Percentiles rank a stretch among this genome's conserved stretches.
phyloP scores from a whole-genome alignment of 2,329 filamentous ascomycete species.

The Cytospora mali region DNA sequence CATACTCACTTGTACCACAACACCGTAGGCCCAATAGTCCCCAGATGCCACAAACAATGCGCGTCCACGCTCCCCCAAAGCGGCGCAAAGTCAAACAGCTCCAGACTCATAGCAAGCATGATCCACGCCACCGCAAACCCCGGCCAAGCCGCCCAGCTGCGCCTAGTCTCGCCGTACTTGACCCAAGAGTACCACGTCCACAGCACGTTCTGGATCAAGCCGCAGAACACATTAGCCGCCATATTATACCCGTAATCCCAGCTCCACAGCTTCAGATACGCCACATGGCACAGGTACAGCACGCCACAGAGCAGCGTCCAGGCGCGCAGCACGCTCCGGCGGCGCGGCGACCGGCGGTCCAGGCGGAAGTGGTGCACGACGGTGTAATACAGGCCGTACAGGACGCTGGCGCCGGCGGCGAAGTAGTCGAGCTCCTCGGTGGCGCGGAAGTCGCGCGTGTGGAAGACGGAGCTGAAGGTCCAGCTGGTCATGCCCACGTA shows the following conservation, averaged over 20 bases:
- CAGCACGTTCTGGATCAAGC: conserved; percentile 76
- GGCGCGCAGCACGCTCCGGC: conserved; percentile 59
- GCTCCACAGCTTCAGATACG: conserved; percentile 79
- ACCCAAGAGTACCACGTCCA: conserved; percentile 84
- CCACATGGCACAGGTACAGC: conserved; percentile 76
- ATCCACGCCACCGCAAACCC: conserved; percentile 91
- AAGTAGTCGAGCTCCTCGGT: conserved; percentile 98
- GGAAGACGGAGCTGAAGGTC: conserved; percentile 89
- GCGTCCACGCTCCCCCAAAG: conserved; percentile 83
- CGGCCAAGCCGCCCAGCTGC: conserved; percentile 85
- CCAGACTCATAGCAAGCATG: conserved; percentile 90
- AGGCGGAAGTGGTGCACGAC: conserved; percentile 81
- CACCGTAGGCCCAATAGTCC: conserved; percentile 83
- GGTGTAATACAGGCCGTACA: conserved; percentile 90
- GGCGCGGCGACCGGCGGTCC: conserved; percentile 56
- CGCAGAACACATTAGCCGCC: conserved; percentile 85
- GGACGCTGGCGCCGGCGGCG: conserved; percentile 82
- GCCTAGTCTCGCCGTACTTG: conserved; percentile 71
- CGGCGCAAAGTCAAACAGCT: conserved; percentile 92
- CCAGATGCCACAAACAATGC: conserved; percentile 93
- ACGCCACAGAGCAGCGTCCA: conserved; percentile 76
- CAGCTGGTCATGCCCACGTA: conserved; percentile 82
- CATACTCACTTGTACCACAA: conserved; percentile 90
- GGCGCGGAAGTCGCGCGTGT: conserved; percentile 79
- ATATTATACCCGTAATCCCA: conserved; percentile 99